Percentiles rank a stretch among this genome's conserved stretches.
phyloP scores from a whole-genome alignment of 441 rosid genomes.

The Brassica balearica region DNA sequence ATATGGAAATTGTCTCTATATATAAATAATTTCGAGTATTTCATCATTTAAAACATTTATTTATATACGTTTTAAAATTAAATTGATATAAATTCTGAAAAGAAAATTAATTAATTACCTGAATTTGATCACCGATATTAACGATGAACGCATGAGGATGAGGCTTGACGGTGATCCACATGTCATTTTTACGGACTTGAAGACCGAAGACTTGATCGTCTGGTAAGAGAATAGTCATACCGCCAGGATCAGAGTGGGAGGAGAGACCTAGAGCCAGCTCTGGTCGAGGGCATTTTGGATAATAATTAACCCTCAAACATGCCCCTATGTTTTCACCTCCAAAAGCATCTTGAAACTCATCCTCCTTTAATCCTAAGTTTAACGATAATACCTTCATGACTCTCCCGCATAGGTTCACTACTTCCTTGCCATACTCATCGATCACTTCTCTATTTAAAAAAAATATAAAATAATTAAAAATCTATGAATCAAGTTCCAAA shows the following conservation, averaged over 20 bases:
- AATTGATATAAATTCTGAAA: not conserved
- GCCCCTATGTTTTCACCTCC: slow-evolving; percentile 75
- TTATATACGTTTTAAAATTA: not conserved
- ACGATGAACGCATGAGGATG: slow-evolving; percentile 71
- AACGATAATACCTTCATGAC: slow-evolving; percentile 72
- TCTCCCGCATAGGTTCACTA: slow-evolving; percentile 61
- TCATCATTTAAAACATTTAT: not conserved
- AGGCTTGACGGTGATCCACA: slow-evolving; percentile 83
- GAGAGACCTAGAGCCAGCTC: slow-evolving; percentile 84
- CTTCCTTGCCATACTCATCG: slow-evolving; percentile 76
- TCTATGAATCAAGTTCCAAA: not conserved
- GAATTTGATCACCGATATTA: slow-evolving; percentile 87
- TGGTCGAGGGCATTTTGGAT: slow-evolving; percentile 89
- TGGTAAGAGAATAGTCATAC: slow-evolving; percentile 79
- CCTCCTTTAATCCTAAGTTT: slow-evolving; percentile 64
- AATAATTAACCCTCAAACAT: slow-evolving; percentile 76
- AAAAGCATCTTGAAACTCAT: slow-evolving; percentile 64
- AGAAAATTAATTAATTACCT: slow-evolving; percentile 47
- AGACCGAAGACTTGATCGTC: slow-evolving; percentile 75
- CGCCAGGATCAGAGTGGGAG: slow-evolving; percentile 89
- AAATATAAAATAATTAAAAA: not conserved
- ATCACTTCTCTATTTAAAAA: slow-evolving; percentile 59
- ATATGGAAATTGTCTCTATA: too few relatives aligned
- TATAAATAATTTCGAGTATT: not conserved
- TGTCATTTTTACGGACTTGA: slow-evolving; percentile 59